Evolutionary conservation across 176 grass and related monocot genomes (phyloP), one percentile per base, ranked within the genome.

Genomic region (Zoysia japonica): DNA sequence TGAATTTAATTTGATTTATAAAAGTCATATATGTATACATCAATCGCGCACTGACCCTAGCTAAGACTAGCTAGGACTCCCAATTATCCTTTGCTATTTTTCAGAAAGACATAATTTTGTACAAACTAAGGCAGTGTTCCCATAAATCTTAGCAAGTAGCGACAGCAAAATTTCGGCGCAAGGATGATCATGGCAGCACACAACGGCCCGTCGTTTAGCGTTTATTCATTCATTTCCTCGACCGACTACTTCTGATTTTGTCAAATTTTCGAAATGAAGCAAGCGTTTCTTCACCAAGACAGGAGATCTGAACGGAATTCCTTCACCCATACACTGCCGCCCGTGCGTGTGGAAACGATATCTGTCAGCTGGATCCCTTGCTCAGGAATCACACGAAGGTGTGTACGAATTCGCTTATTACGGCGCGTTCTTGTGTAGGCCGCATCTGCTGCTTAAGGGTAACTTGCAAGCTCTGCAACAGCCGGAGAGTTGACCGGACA

Each of bases 261-360:
- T 80, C 54, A 10, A 50, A 43, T 43, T 63, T 6, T 46, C 42
- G 53, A 48, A 36, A 7, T 61, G 9, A 80, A 80, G 78, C 78
- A 80, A 80, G 14, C 20, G 2, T 38, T 70, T 70, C 54, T 48
- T 70, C 40, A 19, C 7, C 3, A 9, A 59, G 60, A 70, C 14
- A 79, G 10, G 8, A 49, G 43, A 61, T 0, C 13, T 9, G 67
- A 48, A 19, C 53, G 11, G 54, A 40, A 38, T 80, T 71, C 44
- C 79, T 81, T 72, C 9, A 38, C 5, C 3, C 35, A 35, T 19
- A 70, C 13, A 61, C 11, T 28, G 19, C 41, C 7, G 12, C 77
- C 16, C 65, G 68, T 79, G 77, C 65, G 50, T 40, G 38, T 59
- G 19, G n/a, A 35, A 9, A 61, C 19, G 19, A 61, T 45, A 52